Percentiles rank a stretch among this genome's conserved stretches.
phyloP scores from a whole-genome alignment of 495 filamentous ascomycete genomes.

The Talaromyces wortmannii region DNA sequence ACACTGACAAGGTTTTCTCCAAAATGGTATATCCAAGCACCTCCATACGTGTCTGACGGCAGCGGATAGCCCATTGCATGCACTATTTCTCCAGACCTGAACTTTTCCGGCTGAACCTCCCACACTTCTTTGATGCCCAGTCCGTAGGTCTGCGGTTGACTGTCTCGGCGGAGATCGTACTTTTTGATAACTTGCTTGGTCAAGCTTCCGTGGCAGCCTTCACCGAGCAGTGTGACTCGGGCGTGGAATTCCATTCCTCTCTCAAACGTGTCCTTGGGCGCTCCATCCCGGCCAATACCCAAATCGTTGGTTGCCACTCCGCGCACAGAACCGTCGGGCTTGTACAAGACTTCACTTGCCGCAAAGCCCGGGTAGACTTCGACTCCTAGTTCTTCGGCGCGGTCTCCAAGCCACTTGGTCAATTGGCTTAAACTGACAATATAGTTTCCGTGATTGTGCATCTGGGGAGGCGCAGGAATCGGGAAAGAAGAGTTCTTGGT shows the following conservation, averaged over 20 bases:
- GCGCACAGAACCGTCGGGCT: conserved; percentile 76
- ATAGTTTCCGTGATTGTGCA: conserved; percentile 98
- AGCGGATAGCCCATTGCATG: conserved; percentile 96
- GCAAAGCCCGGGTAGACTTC: conserved; percentile 97
- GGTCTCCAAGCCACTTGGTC: conserved; percentile 88
- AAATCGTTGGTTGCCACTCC: conserved; percentile 97
- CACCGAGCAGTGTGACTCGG: conserved; percentile 83
- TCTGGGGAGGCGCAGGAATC: conserved; percentile 86
- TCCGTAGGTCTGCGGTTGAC: conserved; percentile 90
- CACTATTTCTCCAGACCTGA: conserved; percentile 72
- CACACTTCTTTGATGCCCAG: conserved; percentile 95
- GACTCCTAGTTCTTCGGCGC: conserved; percentile 96
- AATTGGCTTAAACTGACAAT: conserved; percentile 94
- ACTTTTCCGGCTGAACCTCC: conserved; percentile 93
- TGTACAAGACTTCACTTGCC: conserved; percentile 87
- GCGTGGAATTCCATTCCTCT: conserved; percentile 99
- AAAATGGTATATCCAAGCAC: conserved; percentile 98
- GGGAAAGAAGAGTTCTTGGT: conserved; percentile 75
- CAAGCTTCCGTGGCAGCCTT: conserved; percentile 94
- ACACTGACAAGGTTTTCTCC: conserved; percentile 94
- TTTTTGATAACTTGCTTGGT: conserved; percentile 95
- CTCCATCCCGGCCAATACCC: conserved; percentile 72
- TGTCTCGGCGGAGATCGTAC: conserved; percentile 83
- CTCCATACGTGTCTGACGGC: conserved; percentile 84
- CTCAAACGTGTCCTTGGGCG: conserved; percentile 87